These are phyloP conservation scores for Yarrowia yakushimensis DNA, from an alignment of 805 yeast species.

Conservation along the genomic window DNA sequence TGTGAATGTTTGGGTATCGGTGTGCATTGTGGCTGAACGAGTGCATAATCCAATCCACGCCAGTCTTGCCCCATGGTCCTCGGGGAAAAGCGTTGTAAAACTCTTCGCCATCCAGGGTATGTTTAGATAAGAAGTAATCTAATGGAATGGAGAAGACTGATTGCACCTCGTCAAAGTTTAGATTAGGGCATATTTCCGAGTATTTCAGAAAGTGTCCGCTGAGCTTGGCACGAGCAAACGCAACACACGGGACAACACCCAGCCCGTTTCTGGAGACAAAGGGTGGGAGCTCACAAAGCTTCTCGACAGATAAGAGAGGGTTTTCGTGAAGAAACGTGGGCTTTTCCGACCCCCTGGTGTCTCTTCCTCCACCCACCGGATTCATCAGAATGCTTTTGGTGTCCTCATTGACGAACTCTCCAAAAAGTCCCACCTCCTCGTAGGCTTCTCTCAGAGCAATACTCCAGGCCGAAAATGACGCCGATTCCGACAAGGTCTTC, in stretches of 20 bases:
- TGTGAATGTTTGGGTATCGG: background rate
- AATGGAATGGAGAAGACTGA: conserved; percentile 26
- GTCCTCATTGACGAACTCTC: conserved; percentile 47
- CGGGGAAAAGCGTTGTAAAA: conserved; percentile 9
- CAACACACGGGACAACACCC: conserved; percentile 66
- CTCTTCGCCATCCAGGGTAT: background rate
- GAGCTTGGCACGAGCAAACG: conserved; percentile 40
- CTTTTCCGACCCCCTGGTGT: conserved; percentile 46
- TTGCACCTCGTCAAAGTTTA: conserved; percentile 28
- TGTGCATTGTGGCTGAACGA: conserved; percentile 16
- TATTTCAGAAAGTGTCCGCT: conserved; percentile 2
- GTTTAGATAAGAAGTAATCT: conserved; percentile 2
- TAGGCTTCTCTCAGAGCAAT: conserved; percentile 72
- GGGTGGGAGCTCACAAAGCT: conserved; percentile 58
- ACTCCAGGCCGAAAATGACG: conserved; percentile 62
- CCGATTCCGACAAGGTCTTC: conserved; percentile 65
- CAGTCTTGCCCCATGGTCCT: background rate
- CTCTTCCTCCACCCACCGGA: conserved; percentile 48
- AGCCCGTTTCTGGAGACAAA: conserved; percentile 70
- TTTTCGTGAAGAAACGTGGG: background rate
- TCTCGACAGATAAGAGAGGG: conserved; percentile 52
- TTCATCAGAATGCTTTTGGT: conserved; percentile 59
- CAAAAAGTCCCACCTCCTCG: conserved; percentile 73
- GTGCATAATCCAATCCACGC: conserved; percentile 22
- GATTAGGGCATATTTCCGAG: conserved; percentile 24